Conservation (phyloP, 228 moss, liverwort and hornwort species). For the Sphagnum fallax region DNA sequence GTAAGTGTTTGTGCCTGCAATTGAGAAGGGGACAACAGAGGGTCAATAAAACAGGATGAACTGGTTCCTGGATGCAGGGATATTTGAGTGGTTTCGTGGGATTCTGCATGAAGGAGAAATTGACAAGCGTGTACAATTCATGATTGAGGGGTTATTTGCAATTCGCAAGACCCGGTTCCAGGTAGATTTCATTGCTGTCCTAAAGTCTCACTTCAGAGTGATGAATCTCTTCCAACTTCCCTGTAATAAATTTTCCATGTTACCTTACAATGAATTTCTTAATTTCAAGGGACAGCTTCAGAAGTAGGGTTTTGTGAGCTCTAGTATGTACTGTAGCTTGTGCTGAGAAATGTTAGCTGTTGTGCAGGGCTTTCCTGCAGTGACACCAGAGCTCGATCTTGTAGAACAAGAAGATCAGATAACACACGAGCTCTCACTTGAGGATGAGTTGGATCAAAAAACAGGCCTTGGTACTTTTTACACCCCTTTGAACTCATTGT, state of each 20-base stretch:
- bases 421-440: conserved; percentile 69
- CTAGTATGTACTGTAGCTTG: too few species aligned
- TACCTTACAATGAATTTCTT: too few species aligned
- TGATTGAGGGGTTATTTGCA: conserved; percentile 86
- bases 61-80: conserved; percentile 12
- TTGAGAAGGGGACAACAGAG: background rate
- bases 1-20: background rate
- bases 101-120: conserved; percentile 93
- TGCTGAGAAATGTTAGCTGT: background rate
- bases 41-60: background rate
- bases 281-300: too few species aligned
- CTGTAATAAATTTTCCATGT: background rate
- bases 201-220: too few species aligned
- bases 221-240: background rate
- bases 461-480: conserved; percentile 34
- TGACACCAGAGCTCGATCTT: conserved; percentile 69
- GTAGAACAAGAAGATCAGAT: conserved; percentile 86
- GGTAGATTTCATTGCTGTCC: conserved; percentile 6
- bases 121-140: conserved; percentile 93
- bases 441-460: conserved; percentile 78
- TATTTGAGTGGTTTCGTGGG: conserved; percentile 88
- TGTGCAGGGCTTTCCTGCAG: conserved; percentile 58
- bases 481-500: background rate
- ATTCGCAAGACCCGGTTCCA: conserved; percentile 78
- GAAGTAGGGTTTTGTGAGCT: background rate